Evolutionary conservation across 495 filamentous ascomycete species (phyloP), one percentile per base, ranked within the genome.

Genomic region (Chaetomium fimeti): DNA sequence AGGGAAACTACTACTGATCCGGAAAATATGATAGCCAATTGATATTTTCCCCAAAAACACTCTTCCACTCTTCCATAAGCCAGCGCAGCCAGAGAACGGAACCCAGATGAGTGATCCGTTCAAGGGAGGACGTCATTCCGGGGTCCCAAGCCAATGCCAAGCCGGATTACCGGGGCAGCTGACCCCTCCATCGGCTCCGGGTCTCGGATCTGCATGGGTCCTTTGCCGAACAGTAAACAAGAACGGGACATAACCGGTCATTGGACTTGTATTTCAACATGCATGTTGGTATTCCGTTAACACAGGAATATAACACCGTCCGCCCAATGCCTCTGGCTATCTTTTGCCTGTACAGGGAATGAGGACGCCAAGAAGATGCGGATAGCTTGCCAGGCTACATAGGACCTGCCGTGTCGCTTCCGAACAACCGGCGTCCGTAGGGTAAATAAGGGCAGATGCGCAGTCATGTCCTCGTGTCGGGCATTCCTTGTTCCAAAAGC

Each of bases 111-210:
- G 32, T 36, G 32, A 36, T 36, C 32, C 32, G 8, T 11, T 9
- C 32, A 36, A 36, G 32, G 18, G 5, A 20, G 27, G 57, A 32
- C 38, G 47, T 57, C 55, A 57, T 57, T 43, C 13, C 32, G 15
- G 38, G 56, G 5, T 20, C 32, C 38, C 38, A 27, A 61, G 16
- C 32, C 5, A 52, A 51, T 45, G 62, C 62, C 55, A 64, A 60
- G 62, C 47, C 62, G 55, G 55, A 16, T 56, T 27, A 43, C 25
- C 47, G 47, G 62, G 48, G 13, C 32, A 45, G 48, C 32, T 47
- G 45, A 45, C 55, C 54, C 45, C 62, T 49, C 36, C 18, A 47
- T 60, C 56, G 54, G 62, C 18, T 36, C 56, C 62, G 62, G 48
- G 25, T 27, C 58, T 40, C 43, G 43, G 58, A 61, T 61, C 57